These are phyloP conservation scores for Colletotrichum noveboracense DNA, from an alignment of 2,329 filamentous ascomycete genomes.

Conservation along the genomic window DNA sequence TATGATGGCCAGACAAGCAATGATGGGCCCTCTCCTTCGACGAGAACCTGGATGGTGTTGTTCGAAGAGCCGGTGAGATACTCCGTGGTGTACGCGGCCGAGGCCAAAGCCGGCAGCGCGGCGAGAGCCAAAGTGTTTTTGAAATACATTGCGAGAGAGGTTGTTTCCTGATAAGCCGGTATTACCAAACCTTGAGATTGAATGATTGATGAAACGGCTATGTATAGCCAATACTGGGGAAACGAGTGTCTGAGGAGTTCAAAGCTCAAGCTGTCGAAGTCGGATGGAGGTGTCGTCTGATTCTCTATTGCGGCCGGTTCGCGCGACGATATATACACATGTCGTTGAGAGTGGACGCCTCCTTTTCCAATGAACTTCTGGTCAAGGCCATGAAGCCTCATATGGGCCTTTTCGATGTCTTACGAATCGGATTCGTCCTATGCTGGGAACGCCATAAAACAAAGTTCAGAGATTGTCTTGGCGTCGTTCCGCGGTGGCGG, in stretches of 20 bases:
- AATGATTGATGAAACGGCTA: background rate
- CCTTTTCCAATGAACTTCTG: background rate
- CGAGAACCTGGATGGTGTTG: background rate
- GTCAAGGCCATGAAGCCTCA: background rate
- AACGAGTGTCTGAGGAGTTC: background rate
- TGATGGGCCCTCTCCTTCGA: background rate
- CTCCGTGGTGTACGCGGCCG: background rate
- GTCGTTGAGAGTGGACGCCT: background rate
- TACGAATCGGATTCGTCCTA: background rate
- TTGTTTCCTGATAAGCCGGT: background rate
- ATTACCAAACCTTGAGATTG: fast-evolving
- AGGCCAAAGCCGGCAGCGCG: background rate
- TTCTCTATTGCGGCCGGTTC: fast-evolving
- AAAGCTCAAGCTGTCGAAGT: background rate
- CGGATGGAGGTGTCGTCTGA: background rate
- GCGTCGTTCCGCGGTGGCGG: background rate
- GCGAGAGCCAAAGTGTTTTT: background rate
- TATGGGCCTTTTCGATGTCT: background rate
- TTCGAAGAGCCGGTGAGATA: background rate
- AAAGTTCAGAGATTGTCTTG: background rate
- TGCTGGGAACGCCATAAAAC: background rate
- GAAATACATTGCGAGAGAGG: background rate
- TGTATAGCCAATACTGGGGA: background rate
- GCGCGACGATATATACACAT: background rate
- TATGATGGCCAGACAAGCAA: background rate